phyloP scores from a whole-genome alignment of 1,139 yeast species.

The Citeromyces hawaiiensis region DNA sequence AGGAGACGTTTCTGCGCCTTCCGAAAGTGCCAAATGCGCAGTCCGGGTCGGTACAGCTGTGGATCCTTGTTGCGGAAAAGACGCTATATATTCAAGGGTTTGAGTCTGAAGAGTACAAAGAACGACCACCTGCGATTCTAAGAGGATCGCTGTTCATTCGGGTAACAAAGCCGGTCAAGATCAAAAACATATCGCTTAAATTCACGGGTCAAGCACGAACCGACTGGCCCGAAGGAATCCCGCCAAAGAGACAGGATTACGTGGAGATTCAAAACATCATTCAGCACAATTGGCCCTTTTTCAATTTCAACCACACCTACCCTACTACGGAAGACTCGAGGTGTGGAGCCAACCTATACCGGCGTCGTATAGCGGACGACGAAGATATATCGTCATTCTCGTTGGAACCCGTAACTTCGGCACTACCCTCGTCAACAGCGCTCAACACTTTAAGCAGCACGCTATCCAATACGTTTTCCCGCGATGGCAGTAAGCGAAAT shows the following conservation, averaged over 20 bases:
- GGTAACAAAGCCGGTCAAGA: slow-evolving; percentile 60
- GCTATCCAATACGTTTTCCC: slow-evolving; percentile 19
- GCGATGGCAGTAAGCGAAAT: slow-evolving; percentile 2
- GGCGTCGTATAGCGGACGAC: slow-evolving; percentile 19
- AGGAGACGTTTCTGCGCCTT: slow-evolving; percentile 24
- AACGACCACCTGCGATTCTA: slow-evolving; percentile 68
- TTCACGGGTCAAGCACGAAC: slow-evolving; percentile 71
- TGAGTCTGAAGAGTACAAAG: slow-evolving; percentile 45
- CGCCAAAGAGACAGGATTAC: slow-evolving; percentile 66
- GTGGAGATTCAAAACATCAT: slow-evolving; percentile 54
- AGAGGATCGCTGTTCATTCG: slow-evolving; percentile 72
- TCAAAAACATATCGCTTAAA: slow-evolving; percentile 52
- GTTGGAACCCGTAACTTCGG: slow-evolving; percentile 7
- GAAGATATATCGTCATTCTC: slow-evolving; percentile 22
- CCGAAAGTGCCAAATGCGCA: slow-evolving; percentile 35
- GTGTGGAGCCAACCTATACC: slow-evolving; percentile 43
- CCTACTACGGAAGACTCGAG: slow-evolving; percentile 19
- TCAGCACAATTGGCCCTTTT: slow-evolving; percentile 89
- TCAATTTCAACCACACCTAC: slow-evolving; percentile 21
- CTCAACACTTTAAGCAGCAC: background rate
- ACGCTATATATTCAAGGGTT: slow-evolving; percentile 76
- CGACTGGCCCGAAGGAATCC: slow-evolving; percentile 98
- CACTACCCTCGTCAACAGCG: slow-evolving; percentile 13
- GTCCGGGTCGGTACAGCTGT: slow-evolving; percentile 34
- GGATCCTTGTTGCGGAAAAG: slow-evolving; percentile 64